Evolutionary conservation across 441 rosid species (phyloP).

Genomic region (Gossypium schwendimanii): DNA sequence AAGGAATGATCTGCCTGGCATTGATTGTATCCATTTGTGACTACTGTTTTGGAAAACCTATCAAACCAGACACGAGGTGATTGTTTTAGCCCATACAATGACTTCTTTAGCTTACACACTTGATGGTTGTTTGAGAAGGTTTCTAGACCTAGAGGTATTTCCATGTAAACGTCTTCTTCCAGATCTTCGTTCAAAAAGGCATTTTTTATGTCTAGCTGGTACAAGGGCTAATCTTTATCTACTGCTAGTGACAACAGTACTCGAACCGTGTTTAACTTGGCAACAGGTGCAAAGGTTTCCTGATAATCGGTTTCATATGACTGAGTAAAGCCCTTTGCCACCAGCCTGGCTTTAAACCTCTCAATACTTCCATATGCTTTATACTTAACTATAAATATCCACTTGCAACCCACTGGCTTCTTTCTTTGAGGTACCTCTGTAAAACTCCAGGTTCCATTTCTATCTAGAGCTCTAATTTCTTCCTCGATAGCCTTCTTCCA

Average conservation of each 20-base stretch:
- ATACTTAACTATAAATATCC: neutral
- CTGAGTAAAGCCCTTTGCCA: neutral
- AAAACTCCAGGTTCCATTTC: neutral
- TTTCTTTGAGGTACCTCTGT: neutral
- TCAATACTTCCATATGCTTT: neutral
- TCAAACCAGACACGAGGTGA: neutral
- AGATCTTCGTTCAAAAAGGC: neutral
- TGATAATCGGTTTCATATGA: neutral
- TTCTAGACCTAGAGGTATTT: neutral
- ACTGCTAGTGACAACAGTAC: neutral
- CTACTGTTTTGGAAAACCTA: neutral
- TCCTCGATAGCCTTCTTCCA: neutral
- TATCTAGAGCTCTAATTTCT: neutral
- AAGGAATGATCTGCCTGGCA: neutral
- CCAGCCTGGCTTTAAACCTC: neutral
- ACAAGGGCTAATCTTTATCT: neutral
- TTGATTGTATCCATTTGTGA: neutral
- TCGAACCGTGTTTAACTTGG: neutral
- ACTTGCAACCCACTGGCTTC: neutral
- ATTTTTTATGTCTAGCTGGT: neutral
- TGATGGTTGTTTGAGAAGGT: neutral
- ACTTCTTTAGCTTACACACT: neutral
- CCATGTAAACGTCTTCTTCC: neutral
- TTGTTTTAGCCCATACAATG: neutral
- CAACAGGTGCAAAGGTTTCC: neutral